Conservation (phyloP, 345 rosid species). For the Sonneratia caseolaris region DNA sequence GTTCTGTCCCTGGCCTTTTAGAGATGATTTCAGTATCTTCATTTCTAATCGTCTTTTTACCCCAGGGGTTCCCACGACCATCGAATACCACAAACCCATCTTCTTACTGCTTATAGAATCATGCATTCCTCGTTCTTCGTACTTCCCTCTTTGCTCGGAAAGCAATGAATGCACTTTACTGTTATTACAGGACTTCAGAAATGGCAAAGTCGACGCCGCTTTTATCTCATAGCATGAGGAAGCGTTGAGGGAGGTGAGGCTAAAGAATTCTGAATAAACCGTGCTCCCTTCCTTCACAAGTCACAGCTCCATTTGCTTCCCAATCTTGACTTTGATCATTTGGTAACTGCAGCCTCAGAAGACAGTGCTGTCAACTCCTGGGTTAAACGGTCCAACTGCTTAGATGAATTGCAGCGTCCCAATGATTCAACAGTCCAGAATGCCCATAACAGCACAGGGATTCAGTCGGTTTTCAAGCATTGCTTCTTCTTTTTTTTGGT, state of each 20-base stretch:
- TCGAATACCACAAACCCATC: constrained; percentile 90
- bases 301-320: neutral
- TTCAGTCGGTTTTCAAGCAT: neutral
- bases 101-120: too few relatives aligned
- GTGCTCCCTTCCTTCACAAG: neutral
- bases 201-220: constrained; percentile 93
- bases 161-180: neutral
- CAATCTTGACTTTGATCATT: neutral
- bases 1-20: too few relatives aligned
- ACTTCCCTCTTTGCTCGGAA: neutral
- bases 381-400: constrained; percentile 23
- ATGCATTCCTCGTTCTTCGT: neutral
- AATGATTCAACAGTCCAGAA: constrained; percentile 11
- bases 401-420: constrained; percentile 9
- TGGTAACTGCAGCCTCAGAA: constrained; percentile 32
- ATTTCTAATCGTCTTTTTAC: constrained; percentile 6
- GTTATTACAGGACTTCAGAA: constrained; percentile 55
- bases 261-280: neutral
- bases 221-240: constrained; percentile 92
- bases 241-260: constrained; percentile 60
- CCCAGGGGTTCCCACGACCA: constrained; percentile 89
- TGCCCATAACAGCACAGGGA: neutral
- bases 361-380: constrained; percentile 21
- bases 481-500: neutral
- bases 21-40: neutral